Base-by-base conservation (phyloP, 345 rosid genomes). In the Salix koriyanagi region DNA sequence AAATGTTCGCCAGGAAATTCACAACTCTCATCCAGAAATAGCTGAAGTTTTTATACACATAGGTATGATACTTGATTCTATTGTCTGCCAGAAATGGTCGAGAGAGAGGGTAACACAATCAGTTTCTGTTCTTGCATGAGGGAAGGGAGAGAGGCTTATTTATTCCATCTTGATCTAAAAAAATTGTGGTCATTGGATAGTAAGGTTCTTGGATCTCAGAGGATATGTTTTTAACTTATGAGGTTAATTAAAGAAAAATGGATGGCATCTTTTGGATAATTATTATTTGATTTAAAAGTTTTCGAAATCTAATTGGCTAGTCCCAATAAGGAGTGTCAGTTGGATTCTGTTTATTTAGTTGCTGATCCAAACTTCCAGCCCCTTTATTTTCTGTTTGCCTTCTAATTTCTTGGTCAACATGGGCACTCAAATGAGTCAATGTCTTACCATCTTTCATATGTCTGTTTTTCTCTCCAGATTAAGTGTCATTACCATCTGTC, bases 1-100 rank as follows among this genome's bases (percentile, higher is more conserved):
- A 85, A 86, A 77, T 69, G 97, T 95, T 75, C 92, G 97, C 30
- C 84, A 74, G 76, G 87, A 87, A 74, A 88, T 93, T 84, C 92
- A 88, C 79, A 76, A 76, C 67, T 86, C 83, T 68, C 93, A 91
- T 82, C 91, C 91, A 41, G 87, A 84, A 86, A 94, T 91, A 67
- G 84, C 99, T 36, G 97, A 94, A 86, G 94, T 89, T 81, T 95
- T 91, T 83, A 91, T 95, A 79, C 99, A 95, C 83, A 95, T 95
- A 86, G 99, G 99, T 95, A 86, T 3, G 36, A 21, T 68, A 5
- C 75, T 3, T 65, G 28, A 32, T 50, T 34, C 64, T n/a, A 5
- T 58, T 23, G 62, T 78, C 54, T 77, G 64, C 61, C 13, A 56
- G 28, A 74, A 46, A 25, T 39, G 16, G 66, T 30, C 25, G 6